Base-by-base conservation (phyloP, 2,329 filamentous ascomycete genomes). In the Alternaria consortialis region DNA sequence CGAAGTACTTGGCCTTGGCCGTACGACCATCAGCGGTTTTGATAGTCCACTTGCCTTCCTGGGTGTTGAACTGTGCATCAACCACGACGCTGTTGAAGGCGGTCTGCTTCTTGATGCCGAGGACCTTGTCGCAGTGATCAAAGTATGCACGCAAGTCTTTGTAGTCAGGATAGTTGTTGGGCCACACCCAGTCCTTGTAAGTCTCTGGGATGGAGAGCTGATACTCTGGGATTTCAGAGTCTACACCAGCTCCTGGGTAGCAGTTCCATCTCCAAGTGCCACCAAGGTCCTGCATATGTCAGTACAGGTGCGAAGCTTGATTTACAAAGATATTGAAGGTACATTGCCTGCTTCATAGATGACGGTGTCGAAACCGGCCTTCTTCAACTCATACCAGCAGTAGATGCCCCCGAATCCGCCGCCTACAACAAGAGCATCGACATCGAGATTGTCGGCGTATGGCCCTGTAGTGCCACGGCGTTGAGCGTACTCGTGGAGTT, bases 61-160 rank as follows among this genome's bases (percentile, higher is more conserved):
- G 50, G 0, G 77, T 78, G 37, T 86, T 79, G 43, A 84, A 87
- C 4, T 80, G 75, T 17, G 82, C 84, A 17, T 77, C 78, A 0
- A 80, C 75, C 3, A 87, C 85, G 2, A 83, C 79, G 1, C 82
- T 85, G 60, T 85, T 81, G 68, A 87, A 87, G 4, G 80, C 74
- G 34, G 75, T 80, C 63, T 87, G 84, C 64, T 85, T 86, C 64
- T 80, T 84, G 31, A 88, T 72, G 15, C 80, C 73, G 13, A 86
- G 68, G 2, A 82, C 78, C 56, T 84, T 82, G 56, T 86, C 86
- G n/a, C 85, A 80, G 53, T 86, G 82, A 20, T 85, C 80, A 66
- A 88, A 88, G 69, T 88, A 88, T 2, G 67, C 68, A 9, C 82
- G 79, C 1, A 88, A 75, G 29, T 88, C 83, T 31, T 79, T 54